These are phyloP conservation scores for Colletotrichum gloeosporioides DNA, from an alignment of 2,329 filamentous ascomycete species.

Conservation along the genomic window DNA sequence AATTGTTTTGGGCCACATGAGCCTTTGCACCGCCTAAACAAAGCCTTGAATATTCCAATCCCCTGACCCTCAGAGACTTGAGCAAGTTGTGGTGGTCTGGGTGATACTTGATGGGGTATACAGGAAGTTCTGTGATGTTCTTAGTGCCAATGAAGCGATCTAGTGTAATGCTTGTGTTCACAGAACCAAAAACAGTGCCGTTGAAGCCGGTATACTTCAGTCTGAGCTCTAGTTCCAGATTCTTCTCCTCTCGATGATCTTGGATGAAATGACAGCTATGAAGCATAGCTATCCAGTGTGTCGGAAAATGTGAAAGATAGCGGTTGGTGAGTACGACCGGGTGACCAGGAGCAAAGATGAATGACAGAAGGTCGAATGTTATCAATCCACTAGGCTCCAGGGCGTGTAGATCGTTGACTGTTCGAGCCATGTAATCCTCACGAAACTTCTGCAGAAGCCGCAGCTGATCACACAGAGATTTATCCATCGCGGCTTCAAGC, in stretches of 20 bases:
- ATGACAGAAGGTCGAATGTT: neutral
- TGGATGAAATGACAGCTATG: neutral
- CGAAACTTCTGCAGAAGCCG: neutral
- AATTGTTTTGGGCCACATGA: rapidly evolving
- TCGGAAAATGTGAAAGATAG: neutral
- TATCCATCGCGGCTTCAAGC: rapidly evolving
- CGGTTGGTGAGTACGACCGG: rapidly evolving
- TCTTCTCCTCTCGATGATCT: neutral
- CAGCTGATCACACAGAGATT: neutral
- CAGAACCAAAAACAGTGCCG: neutral
- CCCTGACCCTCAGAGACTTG: neutral
- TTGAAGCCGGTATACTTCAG: neutral
- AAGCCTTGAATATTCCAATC: neutral
- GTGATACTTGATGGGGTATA: neutral
- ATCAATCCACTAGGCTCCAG: neutral
- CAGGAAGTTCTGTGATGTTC: neutral
- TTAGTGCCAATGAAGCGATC: neutral
- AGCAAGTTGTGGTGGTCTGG: neutral
- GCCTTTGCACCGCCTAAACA: neutral
- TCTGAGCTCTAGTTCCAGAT: neutral
- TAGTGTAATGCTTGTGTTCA: neutral
- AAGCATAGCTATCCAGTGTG: neutral
- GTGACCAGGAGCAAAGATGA: neutral
- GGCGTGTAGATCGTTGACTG: rapidly evolving
- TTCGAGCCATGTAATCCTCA: neutral